Evolutionary conservation across 441 rosid genomes (phyloP).

Genomic region (Pelargonium fulgidum): DNA sequence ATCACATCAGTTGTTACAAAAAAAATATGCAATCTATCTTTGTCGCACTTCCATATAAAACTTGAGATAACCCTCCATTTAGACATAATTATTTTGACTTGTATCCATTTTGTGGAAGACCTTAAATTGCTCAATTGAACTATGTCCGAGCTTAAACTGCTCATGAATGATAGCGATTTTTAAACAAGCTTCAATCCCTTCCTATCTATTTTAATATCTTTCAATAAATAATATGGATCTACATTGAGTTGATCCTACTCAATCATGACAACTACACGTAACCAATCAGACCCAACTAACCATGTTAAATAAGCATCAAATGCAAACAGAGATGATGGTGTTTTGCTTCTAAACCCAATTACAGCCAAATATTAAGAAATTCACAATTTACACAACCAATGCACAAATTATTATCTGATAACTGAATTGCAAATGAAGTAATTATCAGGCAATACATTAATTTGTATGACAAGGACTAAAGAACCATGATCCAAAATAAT

Average conservation of each 20-base stretch:
- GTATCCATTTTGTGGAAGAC: background rate
- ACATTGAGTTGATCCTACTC: constrained; percentile 18
- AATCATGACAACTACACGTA: constrained; percentile 14
- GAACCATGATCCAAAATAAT: background rate
- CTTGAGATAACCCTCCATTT: no score
- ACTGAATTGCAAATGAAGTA: background rate
- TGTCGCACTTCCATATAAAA: no score
- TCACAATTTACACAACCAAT: background rate
- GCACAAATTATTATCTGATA: background rate
- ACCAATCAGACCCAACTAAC: constrained; percentile 14
- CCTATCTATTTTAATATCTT: background rate
- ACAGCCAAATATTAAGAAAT: background rate
- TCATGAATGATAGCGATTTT: background rate
- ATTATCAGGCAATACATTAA: background rate
- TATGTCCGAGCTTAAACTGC: background rate
- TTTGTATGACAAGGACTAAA: background rate
- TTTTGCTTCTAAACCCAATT: no score
- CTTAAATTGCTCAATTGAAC: background rate
- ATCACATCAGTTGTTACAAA: no score
- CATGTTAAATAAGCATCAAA: constrained; percentile 7
- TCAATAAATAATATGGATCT: constrained; percentile 1
- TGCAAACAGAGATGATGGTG: background rate
- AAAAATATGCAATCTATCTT: no score
- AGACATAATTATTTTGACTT: no score
- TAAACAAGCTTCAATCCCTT: background rate